Evolutionary conservation across 83 land plant species (phyloP).

Genomic region (Isoetes engelmannii): DNA sequence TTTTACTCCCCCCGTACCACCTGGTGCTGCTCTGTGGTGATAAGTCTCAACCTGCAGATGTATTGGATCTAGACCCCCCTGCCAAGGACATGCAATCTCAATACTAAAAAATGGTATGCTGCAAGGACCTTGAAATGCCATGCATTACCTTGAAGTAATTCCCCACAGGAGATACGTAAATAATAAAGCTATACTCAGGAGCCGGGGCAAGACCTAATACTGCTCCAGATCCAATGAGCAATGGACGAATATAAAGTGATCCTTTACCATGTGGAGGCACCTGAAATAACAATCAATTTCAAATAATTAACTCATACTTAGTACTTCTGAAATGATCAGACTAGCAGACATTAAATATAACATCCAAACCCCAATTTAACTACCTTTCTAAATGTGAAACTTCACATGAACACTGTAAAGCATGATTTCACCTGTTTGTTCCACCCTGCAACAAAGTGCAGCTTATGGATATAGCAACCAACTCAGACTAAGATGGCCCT

Average conservation of each 20-base stretch:
- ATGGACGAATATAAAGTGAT: constrained; percentile 61
- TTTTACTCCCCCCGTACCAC: constrained; percentile 85
- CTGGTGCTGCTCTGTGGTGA: constrained; percentile 68
- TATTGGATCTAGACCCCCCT: constrained; percentile 81
- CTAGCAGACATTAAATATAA: no score
- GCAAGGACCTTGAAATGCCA: background rate
- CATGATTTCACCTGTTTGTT: no score
- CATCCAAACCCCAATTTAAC: no score
- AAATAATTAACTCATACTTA: background rate
- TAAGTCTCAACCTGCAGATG: constrained; percentile 57
- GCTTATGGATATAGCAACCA: no score
- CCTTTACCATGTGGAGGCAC: constrained; percentile 81
- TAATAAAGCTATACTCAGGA: constrained; percentile 60
- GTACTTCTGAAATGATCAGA: no score
- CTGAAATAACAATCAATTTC: constrained; percentile 27
- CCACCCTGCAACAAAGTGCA: no score
- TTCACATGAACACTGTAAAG: no score
- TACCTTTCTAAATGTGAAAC: no score
- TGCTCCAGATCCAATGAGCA: constrained; percentile 73
- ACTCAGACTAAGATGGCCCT: no score
- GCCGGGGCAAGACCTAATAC: constrained; percentile 69
- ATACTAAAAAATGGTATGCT: background rate
- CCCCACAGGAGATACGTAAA: constrained; percentile 71
- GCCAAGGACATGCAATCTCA: background rate
- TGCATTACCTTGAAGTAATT: constrained; percentile 65